Conservation (phyloP, 2,329 filamentous ascomycete genomes). For the Periconia digitata region DNA sequence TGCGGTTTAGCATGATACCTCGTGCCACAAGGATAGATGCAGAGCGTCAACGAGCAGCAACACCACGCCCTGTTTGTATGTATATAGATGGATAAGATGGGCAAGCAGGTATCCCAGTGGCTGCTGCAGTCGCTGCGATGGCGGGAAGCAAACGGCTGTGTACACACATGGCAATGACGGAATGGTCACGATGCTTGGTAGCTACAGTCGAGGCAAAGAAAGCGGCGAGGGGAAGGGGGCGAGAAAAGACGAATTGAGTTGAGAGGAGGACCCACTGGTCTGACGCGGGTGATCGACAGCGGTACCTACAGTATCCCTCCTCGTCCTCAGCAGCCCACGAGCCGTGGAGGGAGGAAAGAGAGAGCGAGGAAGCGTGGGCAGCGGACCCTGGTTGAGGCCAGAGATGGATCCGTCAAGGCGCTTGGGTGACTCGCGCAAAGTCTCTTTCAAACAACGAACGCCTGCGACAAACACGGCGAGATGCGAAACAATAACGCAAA, state of each 20-base stretch:
- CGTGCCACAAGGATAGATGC: no score
- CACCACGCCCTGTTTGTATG: no score
- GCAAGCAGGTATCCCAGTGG: no score
- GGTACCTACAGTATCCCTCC: slow-evolving; percentile 13
- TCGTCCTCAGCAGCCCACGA: slow-evolving; percentile 6
- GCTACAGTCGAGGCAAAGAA: neutral
- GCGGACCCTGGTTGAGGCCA: slow-evolving; percentile 10
- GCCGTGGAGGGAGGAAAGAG: no score
- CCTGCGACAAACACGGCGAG: neutral
- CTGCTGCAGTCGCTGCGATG: no score
- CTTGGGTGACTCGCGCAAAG: slow-evolving; percentile 21
- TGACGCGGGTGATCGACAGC: slow-evolving; percentile 28
- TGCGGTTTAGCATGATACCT: no score
- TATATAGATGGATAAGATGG: no score
- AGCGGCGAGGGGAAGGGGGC: neutral
- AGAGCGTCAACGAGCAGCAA: no score
- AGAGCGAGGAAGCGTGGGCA: slow-evolving; percentile 2
- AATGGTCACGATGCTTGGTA: neutral
- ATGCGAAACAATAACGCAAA: neutral
- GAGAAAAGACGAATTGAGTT: neutral
- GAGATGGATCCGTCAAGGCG: neutral
- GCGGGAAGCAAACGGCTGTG: no score
- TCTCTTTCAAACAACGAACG: slow-evolving; percentile 25
- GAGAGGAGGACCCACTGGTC: slow-evolving; percentile 5
- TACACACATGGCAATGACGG: neutral